phyloP scores from a whole-genome alignment of 169 alveolate genomes.

The Plasmodium berghei region DNA sequence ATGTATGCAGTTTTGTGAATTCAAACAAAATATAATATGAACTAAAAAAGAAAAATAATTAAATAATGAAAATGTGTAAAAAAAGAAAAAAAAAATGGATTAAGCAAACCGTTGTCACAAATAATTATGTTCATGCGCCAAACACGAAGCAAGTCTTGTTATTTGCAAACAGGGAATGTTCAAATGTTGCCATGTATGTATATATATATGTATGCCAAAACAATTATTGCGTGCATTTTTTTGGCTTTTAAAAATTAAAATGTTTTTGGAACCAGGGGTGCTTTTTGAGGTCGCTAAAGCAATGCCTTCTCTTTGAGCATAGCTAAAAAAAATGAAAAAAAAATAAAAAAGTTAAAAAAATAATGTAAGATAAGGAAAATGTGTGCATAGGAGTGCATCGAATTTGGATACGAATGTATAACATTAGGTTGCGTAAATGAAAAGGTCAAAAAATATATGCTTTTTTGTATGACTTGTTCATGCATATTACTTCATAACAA shows the following conservation, averaged over 20 bases:
- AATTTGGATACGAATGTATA: too few relatives aligned
- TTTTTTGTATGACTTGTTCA: neutral
- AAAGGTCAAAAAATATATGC: neutral
- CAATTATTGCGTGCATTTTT: neutral
- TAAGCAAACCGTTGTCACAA: neutral
- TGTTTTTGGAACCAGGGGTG: slow-evolving; percentile 72
- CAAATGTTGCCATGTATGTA: too few relatives aligned
- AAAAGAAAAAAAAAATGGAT: neutral
- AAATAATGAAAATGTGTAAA: neutral
- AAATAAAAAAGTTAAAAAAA: neutral
- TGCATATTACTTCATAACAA: slow-evolving; percentile 56
- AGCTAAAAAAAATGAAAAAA: slow-evolving; percentile 20
- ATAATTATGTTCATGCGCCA: neutral
- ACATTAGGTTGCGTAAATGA: neutral
- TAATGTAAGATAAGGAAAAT: neutral
- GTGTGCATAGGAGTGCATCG: neutral
- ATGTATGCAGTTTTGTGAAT: neutral
- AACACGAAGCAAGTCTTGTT: neutral
- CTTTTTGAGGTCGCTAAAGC: slow-evolving; percentile 67
- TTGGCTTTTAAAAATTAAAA: slow-evolving; percentile 41
- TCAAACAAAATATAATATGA: neutral
- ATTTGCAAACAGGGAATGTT: too few relatives aligned
- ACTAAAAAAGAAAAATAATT: neutral
- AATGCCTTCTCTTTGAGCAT: slow-evolving; percentile 63
- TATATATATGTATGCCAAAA: too few relatives aligned